Evolutionary conservation across 106 monocot species (phyloP).

Genomic region (Gastrodia elata): DNA sequence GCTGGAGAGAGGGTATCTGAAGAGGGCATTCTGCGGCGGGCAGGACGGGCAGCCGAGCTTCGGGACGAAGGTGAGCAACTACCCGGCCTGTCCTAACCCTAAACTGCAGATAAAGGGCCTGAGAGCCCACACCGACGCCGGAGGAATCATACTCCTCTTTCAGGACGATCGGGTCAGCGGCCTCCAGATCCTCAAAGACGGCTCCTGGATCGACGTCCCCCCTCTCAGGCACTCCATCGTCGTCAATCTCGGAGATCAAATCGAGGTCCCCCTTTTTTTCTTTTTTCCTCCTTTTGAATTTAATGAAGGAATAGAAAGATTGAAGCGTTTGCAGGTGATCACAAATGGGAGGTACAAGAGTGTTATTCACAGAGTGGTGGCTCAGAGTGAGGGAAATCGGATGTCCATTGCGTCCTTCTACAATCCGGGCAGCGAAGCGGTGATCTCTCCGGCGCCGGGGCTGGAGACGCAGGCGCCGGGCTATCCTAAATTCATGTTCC

Average conservation of each 20-base stretch:
- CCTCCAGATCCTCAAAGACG: conserved; percentile 64
- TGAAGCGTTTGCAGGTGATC: conserved; percentile 34
- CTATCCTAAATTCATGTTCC: conserved; percentile 51
- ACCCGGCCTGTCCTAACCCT: conserved; percentile 67
- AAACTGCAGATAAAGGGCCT: conserved; percentile 59
- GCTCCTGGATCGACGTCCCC: conserved; percentile 62
- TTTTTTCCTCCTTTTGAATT: too few species aligned
- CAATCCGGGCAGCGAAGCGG: conserved; percentile 67
- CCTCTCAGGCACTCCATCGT: conserved; percentile 61
- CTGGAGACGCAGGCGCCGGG: conserved; percentile 8
- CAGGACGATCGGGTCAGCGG: conserved; percentile 70
- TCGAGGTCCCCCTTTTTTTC: conserved; percentile 16
- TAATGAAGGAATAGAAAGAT: neutral
- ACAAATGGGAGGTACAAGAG: conserved; percentile 78
- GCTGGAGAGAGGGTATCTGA: conserved; percentile 64
- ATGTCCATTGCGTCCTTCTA: conserved; percentile 90
- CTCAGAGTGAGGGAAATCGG: conserved; percentile 43
- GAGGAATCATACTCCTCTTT: conserved; percentile 76
- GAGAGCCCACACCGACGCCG: conserved; percentile 72
- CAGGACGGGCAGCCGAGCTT: conserved; percentile 48
- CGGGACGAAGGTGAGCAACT: conserved; percentile 77
- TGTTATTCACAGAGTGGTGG: conserved; percentile 58
- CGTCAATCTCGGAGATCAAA: conserved; percentile 75
- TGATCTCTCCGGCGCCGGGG: conserved; percentile 49
- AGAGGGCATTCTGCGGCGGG: conserved; percentile 46